Conservation (phyloP, 805 yeast species). For the Clavispora santaluciae region DNA sequence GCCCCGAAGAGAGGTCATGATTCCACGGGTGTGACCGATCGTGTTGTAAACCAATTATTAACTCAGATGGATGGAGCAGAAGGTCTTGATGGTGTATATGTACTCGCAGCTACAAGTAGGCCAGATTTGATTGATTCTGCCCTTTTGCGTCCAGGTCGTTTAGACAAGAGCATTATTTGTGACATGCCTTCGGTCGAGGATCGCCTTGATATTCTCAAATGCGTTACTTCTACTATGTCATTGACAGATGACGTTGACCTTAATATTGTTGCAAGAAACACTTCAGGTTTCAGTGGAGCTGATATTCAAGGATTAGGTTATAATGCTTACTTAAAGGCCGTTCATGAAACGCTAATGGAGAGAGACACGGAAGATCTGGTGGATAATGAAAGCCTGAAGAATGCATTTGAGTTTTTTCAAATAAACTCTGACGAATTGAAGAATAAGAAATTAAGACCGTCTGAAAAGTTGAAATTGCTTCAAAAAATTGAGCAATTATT, state of each 20-base stretch:
- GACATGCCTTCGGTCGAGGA: conserved; percentile 75
- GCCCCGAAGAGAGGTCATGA: conserved; percentile 98
- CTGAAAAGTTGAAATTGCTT: conserved; percentile 36
- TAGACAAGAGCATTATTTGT: conserved; percentile 88
- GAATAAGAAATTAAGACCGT: conserved; percentile 25
- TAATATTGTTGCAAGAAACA: conserved; percentile 46
- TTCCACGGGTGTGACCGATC: conserved; percentile 94
- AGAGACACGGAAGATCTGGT: conserved; percentile 28
- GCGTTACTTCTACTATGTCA: conserved; percentile 58
- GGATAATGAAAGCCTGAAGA: conserved; percentile 8
- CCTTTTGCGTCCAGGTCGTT: conserved; percentile 88
- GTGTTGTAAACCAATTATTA: conserved; percentile 94
- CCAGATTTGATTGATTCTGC: conserved; percentile 97
- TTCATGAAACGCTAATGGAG: conserved; percentile 59
- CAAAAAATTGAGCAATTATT: conserved; percentile 41
- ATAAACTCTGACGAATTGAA: conserved; percentile 31
- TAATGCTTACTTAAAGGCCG: conserved; percentile 86
- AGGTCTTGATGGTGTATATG: conserved; percentile 94
- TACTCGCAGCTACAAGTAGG: conserved; percentile 91
- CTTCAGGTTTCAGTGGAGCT: conserved; percentile 89
- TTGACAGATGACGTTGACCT: conserved; percentile 49
- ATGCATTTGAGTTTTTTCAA: conserved; percentile 39
- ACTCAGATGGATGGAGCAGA: conserved; percentile 99
- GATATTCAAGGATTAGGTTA: conserved; percentile 90
- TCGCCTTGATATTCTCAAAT: conserved; percentile 63